A percentile compares a stretch with the other conserved stretches of the same genome.
These are phyloP conservation scores for Plasmopara muralis DNA, from an alignment of 352 stramenopile species.

Conservation along the genomic window DNA sequence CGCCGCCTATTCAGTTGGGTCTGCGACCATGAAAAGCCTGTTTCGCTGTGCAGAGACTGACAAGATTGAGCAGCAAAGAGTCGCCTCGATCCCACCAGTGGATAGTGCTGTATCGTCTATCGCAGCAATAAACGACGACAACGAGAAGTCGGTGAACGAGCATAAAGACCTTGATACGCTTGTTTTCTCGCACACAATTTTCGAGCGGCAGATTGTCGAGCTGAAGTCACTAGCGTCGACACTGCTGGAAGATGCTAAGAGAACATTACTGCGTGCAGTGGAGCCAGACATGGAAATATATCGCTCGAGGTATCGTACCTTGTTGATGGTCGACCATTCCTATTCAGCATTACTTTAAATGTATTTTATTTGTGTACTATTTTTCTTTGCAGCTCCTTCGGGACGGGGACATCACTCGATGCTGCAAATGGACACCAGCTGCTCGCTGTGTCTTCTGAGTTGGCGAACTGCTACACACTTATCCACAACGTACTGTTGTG, in stretches of 20 bases:
- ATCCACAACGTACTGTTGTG: slow-evolving; percentile 25
- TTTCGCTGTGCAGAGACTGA: slow-evolving; percentile 35
- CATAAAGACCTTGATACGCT: slow-evolving; percentile 43
- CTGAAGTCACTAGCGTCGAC: slow-evolving; percentile 30
- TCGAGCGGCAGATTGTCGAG: slow-evolving; percentile 50
- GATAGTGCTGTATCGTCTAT: slow-evolving; percentile 13
- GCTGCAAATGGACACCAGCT: slow-evolving; percentile 13
- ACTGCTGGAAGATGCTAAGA: slow-evolving; percentile 26
- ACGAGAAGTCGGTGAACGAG: slow-evolving; percentile 10
- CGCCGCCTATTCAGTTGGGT: slow-evolving; percentile 67
- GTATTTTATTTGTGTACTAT: background rate
- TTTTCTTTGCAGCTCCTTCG: slow-evolving; percentile 16
- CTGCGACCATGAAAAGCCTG: slow-evolving; percentile 63
- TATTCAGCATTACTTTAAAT: background rate
- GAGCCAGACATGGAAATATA: slow-evolving; percentile 35
- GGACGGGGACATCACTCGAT: slow-evolving; percentile 14
- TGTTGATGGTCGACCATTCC: no score
- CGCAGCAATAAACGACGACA: slow-evolving; percentile 7
- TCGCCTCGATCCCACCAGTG: slow-evolving; percentile 1
- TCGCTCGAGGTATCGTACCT: slow-evolving; percentile 14
- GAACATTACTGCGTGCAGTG: slow-evolving; percentile 19
- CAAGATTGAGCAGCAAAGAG: slow-evolving; percentile 4
- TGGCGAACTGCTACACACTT: slow-evolving; percentile 25
- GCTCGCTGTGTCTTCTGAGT: slow-evolving; percentile 29
- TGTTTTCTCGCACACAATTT: slow-evolving; percentile 68